Base-by-base conservation (phyloP, 805 yeast species). In the Suhomyces sp. region DNA sequence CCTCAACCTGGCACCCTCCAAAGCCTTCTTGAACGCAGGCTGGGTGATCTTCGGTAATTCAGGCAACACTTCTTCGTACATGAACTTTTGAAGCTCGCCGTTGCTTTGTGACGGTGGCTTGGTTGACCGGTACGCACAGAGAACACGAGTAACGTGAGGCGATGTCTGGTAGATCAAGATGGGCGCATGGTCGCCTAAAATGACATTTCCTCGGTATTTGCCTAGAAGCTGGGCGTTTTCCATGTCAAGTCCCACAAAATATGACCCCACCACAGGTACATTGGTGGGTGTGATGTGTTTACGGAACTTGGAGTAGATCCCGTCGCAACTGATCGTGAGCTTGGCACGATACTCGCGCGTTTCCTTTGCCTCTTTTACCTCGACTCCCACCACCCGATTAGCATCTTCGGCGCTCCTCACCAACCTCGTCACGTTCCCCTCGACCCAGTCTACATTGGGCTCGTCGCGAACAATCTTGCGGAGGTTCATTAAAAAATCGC, bases 241-340 rank as follows among this genome's bases (percentile, higher is more conserved):
- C 56, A 94, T 75, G 46, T 87, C 82, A 60, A 94, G 72, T 3
- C 97, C 98, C 19, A 91, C 86, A 67, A 94, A 94, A 63, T 93
- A 88, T 7, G 97, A 89, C 19, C 85, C 87, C 19, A 89, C 80
- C 0, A 67, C 60, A 10, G 98, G 96, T 20, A 79, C 77, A 58
- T 82, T 81, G 29, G 77, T 75, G n/a, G 78, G 68, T 19, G 82
- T 73, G 46, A 88, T 77, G 53, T 85, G 86, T 66, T 83, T 88
- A 66, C 99, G 81, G 75, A 93, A 90, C 68, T 86, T 91, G 52
- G 97, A 92, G 64, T 89, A 90, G 52, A 93, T 92, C 53, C 99
- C 99, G 69, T 94, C 99, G 64, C 96, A 89, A 46, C 87, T 81
- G 27, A 91, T 76, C 6, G 93, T 87, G 52, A 91, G 64, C 51